Conservation (phyloP, 2,329 filamentous ascomycete species). For the Lecanicillium sp. region DNA sequence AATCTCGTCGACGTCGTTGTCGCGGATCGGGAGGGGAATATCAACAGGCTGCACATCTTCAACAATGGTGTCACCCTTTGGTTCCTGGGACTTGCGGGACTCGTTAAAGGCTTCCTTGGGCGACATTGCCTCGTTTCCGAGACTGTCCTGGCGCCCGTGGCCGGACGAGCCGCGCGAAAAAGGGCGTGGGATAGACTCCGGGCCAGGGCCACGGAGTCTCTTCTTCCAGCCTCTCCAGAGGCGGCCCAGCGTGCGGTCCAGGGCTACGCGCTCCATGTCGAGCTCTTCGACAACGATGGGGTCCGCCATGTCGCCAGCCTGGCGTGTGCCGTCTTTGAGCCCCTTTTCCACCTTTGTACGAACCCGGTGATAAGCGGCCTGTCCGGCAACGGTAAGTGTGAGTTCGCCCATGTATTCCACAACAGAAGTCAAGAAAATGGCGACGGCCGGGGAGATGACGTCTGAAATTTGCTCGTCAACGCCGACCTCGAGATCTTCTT, state of each 20-base stretch:
- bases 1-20: constrained; percentile 70
- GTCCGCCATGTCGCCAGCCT: constrained; percentile 45
- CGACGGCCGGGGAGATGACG: constrained; percentile 78
- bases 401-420: constrained; percentile 92
- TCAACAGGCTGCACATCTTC: constrained; percentile 26
- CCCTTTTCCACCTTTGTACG: constrained; percentile 51
- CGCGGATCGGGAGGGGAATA: constrained; percentile 60
- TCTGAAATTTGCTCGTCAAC: constrained; percentile 53
- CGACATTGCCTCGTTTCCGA: constrained; percentile 28
- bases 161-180: constrained; percentile 39
- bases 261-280: constrained; percentile 87
- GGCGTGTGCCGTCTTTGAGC: constrained; percentile 42
- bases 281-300: constrained; percentile 78
- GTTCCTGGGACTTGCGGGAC: constrained; percentile 10
- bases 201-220: constrained; percentile 54
- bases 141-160: constrained; percentile 25
- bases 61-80: constrained; percentile 11
- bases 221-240: constrained; percentile 97
- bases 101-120: constrained; percentile 14
- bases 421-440: constrained; percentile 93
- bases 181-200: constrained; percentile 39
- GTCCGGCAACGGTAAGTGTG: constrained; percentile 76
- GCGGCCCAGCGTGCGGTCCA: constrained; percentile 80
- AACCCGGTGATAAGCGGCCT: constrained; percentile 69
- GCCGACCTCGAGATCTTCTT: constrained; percentile 61